These are phyloP conservation scores for Solanum rostratum DNA, from an alignment of 257 asterid species.

Conservation along the genomic window DNA sequence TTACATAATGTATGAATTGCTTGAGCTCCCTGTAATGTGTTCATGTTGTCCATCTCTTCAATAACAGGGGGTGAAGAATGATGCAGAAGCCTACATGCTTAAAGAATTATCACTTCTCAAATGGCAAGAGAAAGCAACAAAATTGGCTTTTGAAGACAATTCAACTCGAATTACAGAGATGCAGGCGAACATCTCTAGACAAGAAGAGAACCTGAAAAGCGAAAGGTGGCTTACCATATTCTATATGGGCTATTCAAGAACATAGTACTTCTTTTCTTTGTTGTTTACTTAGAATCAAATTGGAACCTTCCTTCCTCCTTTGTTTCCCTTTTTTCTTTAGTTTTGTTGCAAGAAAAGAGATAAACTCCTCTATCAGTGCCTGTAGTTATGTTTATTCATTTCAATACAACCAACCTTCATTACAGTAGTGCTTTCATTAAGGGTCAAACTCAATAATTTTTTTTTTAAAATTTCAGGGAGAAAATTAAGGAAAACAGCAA, in stretches of 20 bases:
- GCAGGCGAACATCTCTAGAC: conserved; percentile 41
- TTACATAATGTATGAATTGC: not conserved
- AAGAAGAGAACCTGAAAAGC: conserved; percentile 57
- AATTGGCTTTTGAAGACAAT: conserved; percentile 64
- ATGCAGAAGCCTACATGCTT: conserved; percentile 94
- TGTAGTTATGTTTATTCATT: not conserved
- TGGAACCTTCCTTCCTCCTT: not conserved
- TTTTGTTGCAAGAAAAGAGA: not conserved
- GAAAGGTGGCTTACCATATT: conserved; percentile 46
- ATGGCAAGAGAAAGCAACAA: conserved; percentile 95
- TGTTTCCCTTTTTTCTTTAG: not conserved
- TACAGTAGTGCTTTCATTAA: not conserved
- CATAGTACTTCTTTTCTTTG: not conserved
- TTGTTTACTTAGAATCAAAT: not conserved
- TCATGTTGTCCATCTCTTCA: conserved; percentile 5
- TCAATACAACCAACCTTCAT: not conserved
- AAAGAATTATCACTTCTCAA: conserved; percentile 68
- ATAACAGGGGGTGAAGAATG: conserved; percentile 70
- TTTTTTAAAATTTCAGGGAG: conserved; percentile 32
- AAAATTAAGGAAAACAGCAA: conserved; percentile 58
- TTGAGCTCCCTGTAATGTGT: not conserved
- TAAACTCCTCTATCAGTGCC: not conserved
- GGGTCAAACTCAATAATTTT: not conserved
- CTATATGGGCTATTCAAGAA: not conserved
- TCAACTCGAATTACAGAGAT: conserved; percentile 39